Evolutionary conservation across 495 filamentous ascomycete species (phyloP).

Genomic region (Amphirosellinia nigrospora): DNA sequence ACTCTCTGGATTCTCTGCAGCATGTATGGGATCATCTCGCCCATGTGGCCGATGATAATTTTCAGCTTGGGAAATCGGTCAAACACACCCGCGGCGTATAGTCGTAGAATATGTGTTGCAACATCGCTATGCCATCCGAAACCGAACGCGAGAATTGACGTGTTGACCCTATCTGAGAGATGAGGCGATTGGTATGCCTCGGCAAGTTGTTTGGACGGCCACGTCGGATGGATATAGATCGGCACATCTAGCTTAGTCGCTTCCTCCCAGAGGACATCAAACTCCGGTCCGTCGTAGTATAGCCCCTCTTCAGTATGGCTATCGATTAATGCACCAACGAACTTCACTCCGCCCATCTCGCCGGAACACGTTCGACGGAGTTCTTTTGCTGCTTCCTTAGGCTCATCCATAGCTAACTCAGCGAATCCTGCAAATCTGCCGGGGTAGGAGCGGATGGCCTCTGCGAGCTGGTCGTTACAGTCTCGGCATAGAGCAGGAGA

Average conservation of each 20-base stretch:
- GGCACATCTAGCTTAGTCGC: conserved; percentile 62
- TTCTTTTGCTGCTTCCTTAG: conserved; percentile 53
- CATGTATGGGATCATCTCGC: conserved; percentile 69
- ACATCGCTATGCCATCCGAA: conserved; percentile 58
- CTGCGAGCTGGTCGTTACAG: conserved; percentile 58
- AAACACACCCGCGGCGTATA: conserved; percentile 50
- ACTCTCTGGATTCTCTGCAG: conserved; percentile 63
- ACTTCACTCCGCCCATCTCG: conserved; percentile 42
- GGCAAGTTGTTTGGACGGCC: conserved; percentile 42
- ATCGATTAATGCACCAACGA: conserved; percentile 65
- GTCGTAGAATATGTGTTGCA: conserved; percentile 46
- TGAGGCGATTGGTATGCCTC: conserved; percentile 53
- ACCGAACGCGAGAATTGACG: conserved; percentile 45
- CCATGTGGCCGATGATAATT: conserved; percentile 70
- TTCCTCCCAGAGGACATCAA: conserved; percentile 51
- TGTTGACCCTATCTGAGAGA: conserved; percentile 38
- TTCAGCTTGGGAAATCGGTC: conserved; percentile 62
- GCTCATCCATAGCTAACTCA: conserved; percentile 55
- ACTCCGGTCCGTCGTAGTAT: conserved; percentile 55
- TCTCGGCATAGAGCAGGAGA: conserved; percentile 35
- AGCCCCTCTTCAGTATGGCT: conserved; percentile 53
- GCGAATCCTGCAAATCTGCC: conserved; percentile 62
- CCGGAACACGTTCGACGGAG: conserved; percentile 51
- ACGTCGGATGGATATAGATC: conserved; percentile 64
- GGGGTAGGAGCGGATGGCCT: conserved; percentile 51